These are phyloP conservation scores for Acanthamoeba lugdunensis DNA, from an alignment of 208 protist genomes.

Conservation along the genomic window DNA sequence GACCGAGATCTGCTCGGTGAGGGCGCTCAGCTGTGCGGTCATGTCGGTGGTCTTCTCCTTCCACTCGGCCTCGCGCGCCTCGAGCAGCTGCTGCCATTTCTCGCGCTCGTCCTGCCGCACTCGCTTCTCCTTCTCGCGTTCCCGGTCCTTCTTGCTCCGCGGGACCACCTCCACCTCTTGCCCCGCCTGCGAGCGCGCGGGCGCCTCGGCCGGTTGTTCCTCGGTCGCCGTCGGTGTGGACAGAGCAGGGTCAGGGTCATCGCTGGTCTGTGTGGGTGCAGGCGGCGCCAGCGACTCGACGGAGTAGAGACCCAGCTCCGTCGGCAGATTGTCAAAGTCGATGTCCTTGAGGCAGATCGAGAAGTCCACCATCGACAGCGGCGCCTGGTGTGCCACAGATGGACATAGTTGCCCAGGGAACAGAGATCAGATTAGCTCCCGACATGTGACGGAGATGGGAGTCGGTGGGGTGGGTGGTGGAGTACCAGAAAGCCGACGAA, in stretches of 20 bases:
- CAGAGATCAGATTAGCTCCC: too few species aligned
- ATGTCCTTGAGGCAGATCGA: slow-evolving; percentile 57
- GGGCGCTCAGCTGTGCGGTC: neutral
- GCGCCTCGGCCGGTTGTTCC: neutral
- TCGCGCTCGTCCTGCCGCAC: neutral
- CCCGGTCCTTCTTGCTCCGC: neutral
- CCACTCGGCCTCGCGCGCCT: slow-evolving; percentile 19
- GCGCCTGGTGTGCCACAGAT: neutral
- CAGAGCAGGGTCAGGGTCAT: neutral
- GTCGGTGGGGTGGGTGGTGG: neutral
- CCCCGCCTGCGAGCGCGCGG: neutral
- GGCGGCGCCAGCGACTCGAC: neutral
- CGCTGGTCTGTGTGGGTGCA: neutral
- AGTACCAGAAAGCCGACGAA: slow-evolving; percentile 53
- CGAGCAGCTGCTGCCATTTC: slow-evolving; percentile 22
- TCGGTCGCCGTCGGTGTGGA: neutral
- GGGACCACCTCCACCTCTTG: neutral
- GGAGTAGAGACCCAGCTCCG: slow-evolving; percentile 38
- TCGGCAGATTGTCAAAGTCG: slow-evolving; percentile 48
- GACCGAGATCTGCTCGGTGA: neutral
- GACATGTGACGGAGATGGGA: neutral
- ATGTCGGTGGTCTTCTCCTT: neutral
- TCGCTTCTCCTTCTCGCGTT: slow-evolving; percentile 24
- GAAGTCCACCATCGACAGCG: slow-evolving; percentile 40
- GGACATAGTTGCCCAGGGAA: neutral